Conservation (phyloP, 1,139 yeast species). For the Taphrina communis region DNA sequence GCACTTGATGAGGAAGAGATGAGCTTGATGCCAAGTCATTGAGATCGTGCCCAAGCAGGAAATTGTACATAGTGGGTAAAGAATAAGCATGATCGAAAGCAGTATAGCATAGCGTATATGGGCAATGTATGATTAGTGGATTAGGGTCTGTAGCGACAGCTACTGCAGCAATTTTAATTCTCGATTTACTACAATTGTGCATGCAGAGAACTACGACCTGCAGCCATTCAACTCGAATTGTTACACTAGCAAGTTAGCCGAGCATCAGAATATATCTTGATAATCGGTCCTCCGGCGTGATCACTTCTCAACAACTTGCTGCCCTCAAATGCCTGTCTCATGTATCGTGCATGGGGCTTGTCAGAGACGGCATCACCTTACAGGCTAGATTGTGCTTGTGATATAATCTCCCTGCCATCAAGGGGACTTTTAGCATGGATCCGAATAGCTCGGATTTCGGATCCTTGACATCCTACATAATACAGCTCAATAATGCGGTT, state of each 20-base stretch:
- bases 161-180: not conserved
- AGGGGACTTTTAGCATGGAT: constrained; percentile 12
- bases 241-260: not conserved
- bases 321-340: no score
- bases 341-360: no score
- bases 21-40: constrained; percentile 20
- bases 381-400: no score
- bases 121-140: no score
- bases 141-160: not conserved
- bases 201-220: no score
- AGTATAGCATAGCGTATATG: no score
- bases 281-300: not conserved
- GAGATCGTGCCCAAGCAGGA: not conserved
- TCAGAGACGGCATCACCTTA: no score
- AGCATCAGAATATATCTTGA: not conserved
- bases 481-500: constrained; percentile 29
- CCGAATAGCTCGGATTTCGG: constrained; percentile 33
- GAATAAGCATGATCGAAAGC: not conserved
- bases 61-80: not conserved
- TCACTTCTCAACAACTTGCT: not conserved
- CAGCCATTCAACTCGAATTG: not conserved
- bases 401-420: no score
- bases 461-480: constrained; percentile 31
- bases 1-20: constrained; percentile 22
- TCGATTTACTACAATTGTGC: no score